Evolutionary conservation across 495 filamentous ascomycete species (phyloP).

Genomic region (Saxophila tyrrhenica): DNA sequence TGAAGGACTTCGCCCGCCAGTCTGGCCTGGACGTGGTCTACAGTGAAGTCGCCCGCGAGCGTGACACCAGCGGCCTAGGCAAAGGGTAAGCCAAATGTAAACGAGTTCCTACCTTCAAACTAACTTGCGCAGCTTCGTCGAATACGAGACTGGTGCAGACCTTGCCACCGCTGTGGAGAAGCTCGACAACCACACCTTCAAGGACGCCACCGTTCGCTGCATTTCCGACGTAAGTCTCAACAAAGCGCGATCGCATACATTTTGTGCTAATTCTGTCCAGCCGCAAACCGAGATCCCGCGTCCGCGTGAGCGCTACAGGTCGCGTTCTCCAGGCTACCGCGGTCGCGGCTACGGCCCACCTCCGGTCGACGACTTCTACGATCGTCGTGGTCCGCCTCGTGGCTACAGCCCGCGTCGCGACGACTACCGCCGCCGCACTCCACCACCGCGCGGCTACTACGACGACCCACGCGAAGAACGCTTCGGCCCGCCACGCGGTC

Average conservation of each 20-base stretch:
- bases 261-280: conserved; percentile 34
- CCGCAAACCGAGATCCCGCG: conserved; percentile 57
- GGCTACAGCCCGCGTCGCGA: conserved; percentile 70
- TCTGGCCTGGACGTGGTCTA: conserved; percentile 97
- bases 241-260: too few species aligned
- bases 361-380: conserved; percentile 52
- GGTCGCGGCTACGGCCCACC: conserved; percentile 48
- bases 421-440: conserved; percentile 77
- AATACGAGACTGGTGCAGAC: conserved; percentile 88
- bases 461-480: conserved; percentile 64
- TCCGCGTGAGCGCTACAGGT: conserved; percentile 59
- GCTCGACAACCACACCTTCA: conserved; percentile 83
- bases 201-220: conserved; percentile 72
- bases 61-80: conserved; percentile 45
- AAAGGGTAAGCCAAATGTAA: conserved; percentile 60
- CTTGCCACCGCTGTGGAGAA: conserved; percentile 85
- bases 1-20: conserved; percentile 98
- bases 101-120: neutral
- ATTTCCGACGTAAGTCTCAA: conserved; percentile 66
- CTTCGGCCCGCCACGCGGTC: conserved; percentile 45
- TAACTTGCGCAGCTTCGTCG: conserved; percentile 66
- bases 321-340: conserved; percentile 58
- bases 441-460: conserved; percentile 68
- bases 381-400: conserved; percentile 66
- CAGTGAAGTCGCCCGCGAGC: conserved; percentile 88